Evolutionary conservation across 208 protist species (phyloP).

Genomic region (Leishmania arabica): DNA sequence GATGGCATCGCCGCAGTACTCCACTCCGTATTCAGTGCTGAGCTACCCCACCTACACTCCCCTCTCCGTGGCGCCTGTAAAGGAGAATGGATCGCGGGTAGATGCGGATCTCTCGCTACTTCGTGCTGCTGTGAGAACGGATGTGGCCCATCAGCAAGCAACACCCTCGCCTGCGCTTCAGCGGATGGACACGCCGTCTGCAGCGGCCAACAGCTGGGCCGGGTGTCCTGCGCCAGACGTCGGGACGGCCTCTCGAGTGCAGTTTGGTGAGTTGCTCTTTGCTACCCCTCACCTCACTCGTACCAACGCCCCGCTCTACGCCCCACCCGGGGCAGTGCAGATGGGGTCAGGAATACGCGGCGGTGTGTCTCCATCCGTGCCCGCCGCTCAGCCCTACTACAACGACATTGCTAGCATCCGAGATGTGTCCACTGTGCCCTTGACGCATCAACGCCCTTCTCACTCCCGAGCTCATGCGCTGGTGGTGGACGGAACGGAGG

Average conservation of each 20-base stretch:
- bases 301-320: conserved; percentile 28
- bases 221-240: background rate
- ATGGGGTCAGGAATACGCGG: background rate
- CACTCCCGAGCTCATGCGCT: background rate
- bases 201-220: background rate
- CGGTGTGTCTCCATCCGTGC: background rate
- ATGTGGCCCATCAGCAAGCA: conserved; percentile 13
- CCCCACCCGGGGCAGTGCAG: conserved; percentile 6
- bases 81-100: conserved; percentile 9
- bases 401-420: conserved; percentile 16
- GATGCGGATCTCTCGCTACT: conserved; percentile 12
- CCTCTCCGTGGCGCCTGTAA: conserved; percentile 29
- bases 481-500: conserved; percentile 14
- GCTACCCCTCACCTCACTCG: conserved; percentile 9
- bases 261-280: background rate
- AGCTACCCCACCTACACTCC: conserved; percentile 47
- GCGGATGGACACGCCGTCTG: background rate
- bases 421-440: background rate
- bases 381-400: background rate
- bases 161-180: background rate
- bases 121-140: conserved; percentile 10
- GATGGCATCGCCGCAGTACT: conserved; percentile 37
- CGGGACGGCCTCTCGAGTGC: background rate
- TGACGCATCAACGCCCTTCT: background rate
- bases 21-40: conserved; percentile 35